Evolutionary conservation across 805 yeast genomes (phyloP).

Genomic region (Maudiozyma bulderi): DNA sequence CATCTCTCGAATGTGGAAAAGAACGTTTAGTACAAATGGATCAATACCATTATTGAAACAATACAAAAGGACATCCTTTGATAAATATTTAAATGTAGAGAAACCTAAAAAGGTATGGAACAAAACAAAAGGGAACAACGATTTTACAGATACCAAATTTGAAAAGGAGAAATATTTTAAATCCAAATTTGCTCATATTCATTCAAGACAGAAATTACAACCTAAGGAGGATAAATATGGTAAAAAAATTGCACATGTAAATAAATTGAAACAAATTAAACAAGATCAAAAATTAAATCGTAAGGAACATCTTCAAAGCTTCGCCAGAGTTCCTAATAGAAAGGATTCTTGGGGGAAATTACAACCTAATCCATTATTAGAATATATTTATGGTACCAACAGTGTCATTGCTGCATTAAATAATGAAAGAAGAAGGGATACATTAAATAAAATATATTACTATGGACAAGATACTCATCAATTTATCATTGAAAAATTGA

Average conservation of each 20-base stretch:
- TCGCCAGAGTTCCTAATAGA: not conserved
- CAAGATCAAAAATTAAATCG: slow-evolving; percentile 4
- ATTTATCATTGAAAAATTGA: slow-evolving; percentile 28
- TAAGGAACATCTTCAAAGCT: slow-evolving; percentile 4
- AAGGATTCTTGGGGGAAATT: slow-evolving; percentile 17
- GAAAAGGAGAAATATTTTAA: slow-evolving; percentile 55
- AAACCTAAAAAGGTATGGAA: slow-evolving; percentile 52
- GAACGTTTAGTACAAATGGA: not conserved
- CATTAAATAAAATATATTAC: slow-evolving; percentile 42
- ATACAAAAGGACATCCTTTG: not conserved
- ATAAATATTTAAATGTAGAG: not conserved
- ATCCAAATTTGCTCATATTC: slow-evolving; percentile 56
- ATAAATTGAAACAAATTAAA: not conserved
- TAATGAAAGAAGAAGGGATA: slow-evolving; percentile 47
- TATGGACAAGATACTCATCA: not conserved
- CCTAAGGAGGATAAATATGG: slow-evolving; percentile 8
- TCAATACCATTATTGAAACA: not conserved
- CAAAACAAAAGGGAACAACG: slow-evolving; percentile 12
- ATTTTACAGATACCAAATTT: slow-evolving; percentile 34
- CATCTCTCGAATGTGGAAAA: not conserved
- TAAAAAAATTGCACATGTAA: slow-evolving; percentile 3
- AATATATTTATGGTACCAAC: slow-evolving; percentile 68
- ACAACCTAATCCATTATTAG: slow-evolving; percentile 41
- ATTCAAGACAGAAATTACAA: slow-evolving; percentile 36
- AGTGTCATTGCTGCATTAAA: slow-evolving; percentile 63